Conservation (phyloP, 2,329 filamentous ascomycete genomes). For the Fusarium ramigenum region DNA sequence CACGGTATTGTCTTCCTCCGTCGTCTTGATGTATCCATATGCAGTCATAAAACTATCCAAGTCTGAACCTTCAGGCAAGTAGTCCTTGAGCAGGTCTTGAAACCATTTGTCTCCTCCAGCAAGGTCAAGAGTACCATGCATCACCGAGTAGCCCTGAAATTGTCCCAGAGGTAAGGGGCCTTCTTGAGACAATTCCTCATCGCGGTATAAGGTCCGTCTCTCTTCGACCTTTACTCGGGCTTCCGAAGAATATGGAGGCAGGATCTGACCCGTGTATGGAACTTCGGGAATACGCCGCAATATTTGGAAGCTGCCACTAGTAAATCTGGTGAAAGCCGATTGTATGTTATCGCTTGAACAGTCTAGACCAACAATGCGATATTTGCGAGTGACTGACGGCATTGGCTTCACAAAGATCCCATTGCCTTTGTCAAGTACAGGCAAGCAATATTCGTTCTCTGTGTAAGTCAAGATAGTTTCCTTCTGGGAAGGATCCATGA, state of each 20-base stretch:
- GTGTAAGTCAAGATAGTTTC: background rate
- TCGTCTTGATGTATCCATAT: background rate
- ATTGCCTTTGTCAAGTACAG: background rate
- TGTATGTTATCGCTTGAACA: too few relatives aligned
- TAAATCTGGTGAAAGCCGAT: background rate
- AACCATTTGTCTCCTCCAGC: background rate
- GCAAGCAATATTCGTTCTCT: background rate
- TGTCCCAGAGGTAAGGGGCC: background rate
- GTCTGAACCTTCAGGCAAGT: too few relatives aligned
- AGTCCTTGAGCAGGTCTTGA: background rate
- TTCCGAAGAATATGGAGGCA: background rate
- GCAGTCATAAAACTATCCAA: background rate
- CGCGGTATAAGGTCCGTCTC: background rate
- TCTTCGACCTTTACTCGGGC: background rate
- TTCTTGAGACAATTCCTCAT: background rate
- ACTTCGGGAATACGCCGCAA: background rate
- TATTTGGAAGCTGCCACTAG: background rate
- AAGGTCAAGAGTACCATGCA: background rate
- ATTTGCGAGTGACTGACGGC: background rate
- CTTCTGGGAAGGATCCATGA: background rate
- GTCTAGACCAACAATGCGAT: background rate
- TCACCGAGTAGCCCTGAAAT: background rate
- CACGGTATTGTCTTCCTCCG: rapidly evolving
- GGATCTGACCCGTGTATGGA: background rate
- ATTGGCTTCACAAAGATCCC: background rate